phyloP scores from a whole-genome alignment of 148 eudicot species.

The Simmondsia chinensis region DNA sequence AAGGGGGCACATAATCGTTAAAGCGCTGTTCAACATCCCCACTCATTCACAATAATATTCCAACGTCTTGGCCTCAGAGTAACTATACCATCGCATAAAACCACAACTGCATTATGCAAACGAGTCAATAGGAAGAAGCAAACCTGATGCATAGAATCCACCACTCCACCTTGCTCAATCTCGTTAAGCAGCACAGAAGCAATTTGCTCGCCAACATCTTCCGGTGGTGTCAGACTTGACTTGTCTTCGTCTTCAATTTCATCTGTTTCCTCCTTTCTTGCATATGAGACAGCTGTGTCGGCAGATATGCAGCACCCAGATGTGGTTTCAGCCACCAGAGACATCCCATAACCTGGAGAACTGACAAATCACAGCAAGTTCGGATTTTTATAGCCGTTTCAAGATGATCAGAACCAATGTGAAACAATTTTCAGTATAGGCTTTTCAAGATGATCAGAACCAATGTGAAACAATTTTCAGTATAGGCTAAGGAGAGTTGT shows the following conservation, averaged over 20 bases:
- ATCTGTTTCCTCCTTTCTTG: conserved; percentile 32
- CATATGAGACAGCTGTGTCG: conserved; percentile 65
- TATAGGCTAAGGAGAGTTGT: neutral
- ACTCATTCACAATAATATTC: no score
- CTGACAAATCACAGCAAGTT: no score
- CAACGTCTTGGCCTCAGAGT: no score
- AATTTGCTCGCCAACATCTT: conserved; percentile 63
- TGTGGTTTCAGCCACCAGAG: conserved; percentile 79
- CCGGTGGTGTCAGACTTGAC: conserved; percentile 41
- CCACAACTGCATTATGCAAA: no score
- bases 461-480: no score
- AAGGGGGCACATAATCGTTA: no score
- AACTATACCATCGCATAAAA: no score
- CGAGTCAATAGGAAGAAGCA: no score
- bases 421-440: no score
- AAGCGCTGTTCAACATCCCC: no score
- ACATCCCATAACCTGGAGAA: conserved; percentile 91
- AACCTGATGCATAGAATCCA: conserved; percentile 95
- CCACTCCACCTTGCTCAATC: conserved; percentile 90
- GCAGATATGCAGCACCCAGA: conserved; percentile 76
- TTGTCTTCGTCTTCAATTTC: conserved; percentile 42
- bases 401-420: neutral
- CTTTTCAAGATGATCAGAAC: neutral
- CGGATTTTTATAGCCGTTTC: neutral
- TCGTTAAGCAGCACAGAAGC: conserved; percentile 66